Evolutionary conservation across 768 basidiomycete species (phyloP), one percentile per base, ranked within the genome.

Genomic region (Xerocomellus amylosporus): DNA sequence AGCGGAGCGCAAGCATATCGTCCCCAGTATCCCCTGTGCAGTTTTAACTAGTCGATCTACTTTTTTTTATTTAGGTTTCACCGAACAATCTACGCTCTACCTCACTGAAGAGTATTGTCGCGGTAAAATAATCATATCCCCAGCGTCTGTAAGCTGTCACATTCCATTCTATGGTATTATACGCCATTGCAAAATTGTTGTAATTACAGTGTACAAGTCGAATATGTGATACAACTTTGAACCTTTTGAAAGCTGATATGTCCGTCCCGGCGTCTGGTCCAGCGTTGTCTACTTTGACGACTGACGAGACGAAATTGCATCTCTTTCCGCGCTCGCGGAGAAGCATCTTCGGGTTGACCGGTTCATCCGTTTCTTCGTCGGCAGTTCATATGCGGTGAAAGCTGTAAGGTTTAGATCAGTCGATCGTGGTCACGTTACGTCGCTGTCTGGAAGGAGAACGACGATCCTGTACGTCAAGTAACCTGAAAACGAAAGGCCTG

Each of bases 301-400:
- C 49, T 9, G 51, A 33, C 31, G 60, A 62, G 41, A 62, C 46
- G 34, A 62, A 58, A 2, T 22, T 17, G 26, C 10, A 12, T 14
- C 14, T 15, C 41, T 33, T 58, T 15, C 46, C 34, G 4, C 36
- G 28, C 14, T 57, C 37, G 12, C 42, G 41, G 17, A 58, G 38
- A 13, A 51, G 60, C 15, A 44, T 26, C 51, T 53, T 61, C 12
- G 51, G 54, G 33, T 28, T 14, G 36, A 62, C 19, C 14, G 44
- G 10, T 34, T 42, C 41, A 62, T 33, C 49, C 60, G 49, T 24
- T 62, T 62, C 13, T 54, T 31, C 2, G 46, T 6, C 7, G 51
- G 51, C 15, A 61, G 45, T 1, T 61, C 60, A 24, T 49, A 38
- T 34, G 30, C 60, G n/a, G 24, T 37, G 46, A 61, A 58, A 34